phyloP scores from a whole-genome alignment of 306 rosid species.

The Nissolia schottii region DNA sequence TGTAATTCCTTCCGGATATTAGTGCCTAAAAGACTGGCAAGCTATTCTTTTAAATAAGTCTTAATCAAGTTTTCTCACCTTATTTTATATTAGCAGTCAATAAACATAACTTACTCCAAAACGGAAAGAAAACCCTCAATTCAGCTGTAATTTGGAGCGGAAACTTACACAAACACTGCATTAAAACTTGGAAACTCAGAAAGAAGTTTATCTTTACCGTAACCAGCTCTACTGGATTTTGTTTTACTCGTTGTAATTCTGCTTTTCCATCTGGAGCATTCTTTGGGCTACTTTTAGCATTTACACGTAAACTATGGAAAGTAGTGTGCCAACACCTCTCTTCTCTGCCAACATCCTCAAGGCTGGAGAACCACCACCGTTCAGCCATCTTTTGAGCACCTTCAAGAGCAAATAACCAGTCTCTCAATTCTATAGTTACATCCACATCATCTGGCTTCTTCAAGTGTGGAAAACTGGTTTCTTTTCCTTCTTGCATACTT shows the following conservation, averaged over 20 bases:
- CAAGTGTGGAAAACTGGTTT: slow-evolving; percentile 46
- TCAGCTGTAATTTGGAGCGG: slow-evolving; percentile 2
- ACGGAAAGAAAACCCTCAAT: background rate
- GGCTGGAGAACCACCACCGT: slow-evolving; percentile 61
- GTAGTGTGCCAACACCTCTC: slow-evolving; percentile 88
- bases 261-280: slow-evolving; percentile 41
- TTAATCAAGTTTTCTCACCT: background rate
- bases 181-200: slow-evolving; percentile 10
- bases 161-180: background rate
- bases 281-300: slow-evolving; percentile 62
- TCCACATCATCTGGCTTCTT: slow-evolving; percentile 86
- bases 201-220: slow-evolving; percentile 47
- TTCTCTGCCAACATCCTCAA: slow-evolving; percentile 61
- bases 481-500: slow-evolving; percentile 46
- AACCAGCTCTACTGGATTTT: slow-evolving; percentile 65
- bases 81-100: background rate
- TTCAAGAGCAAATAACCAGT: slow-evolving; percentile 97
- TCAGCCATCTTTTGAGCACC: slow-evolving; percentile 74
- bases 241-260: slow-evolving; percentile 29
- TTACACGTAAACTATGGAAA: slow-evolving; percentile 59
- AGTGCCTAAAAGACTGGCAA: background rate
- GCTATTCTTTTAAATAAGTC: background rate
- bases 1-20: background rate
- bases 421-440: slow-evolving; percentile 67
- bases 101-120: slow-evolving; percentile 2